These are phyloP conservation scores for Brettanomyces anomalus DNA, from an alignment of 805 yeast species.

Conservation along the genomic window DNA sequence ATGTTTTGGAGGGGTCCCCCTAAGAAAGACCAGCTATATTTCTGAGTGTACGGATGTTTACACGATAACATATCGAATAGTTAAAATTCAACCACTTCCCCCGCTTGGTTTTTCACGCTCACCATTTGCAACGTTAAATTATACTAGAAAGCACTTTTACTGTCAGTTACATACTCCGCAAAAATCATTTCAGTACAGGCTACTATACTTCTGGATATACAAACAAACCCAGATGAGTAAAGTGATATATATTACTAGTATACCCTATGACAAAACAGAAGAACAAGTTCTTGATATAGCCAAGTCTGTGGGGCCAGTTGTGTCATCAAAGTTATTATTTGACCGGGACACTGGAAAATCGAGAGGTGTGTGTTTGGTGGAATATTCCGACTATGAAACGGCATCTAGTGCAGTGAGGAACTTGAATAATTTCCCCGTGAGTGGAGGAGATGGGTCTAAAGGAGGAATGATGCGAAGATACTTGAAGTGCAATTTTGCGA, in stretches of 20 bases:
- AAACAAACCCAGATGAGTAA: conserved; percentile 13
- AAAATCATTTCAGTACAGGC: too few species aligned
- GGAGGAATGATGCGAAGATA: conserved; percentile 27
- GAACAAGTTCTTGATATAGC: conserved; percentile 84
- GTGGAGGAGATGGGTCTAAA: conserved; percentile 1
- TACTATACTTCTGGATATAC: too few species aligned
- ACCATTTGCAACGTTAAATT: too few species aligned
- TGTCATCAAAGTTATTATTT: conserved; percentile 63
- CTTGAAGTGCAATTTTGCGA: conserved; percentile 67
- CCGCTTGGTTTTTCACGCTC: too few species aligned
- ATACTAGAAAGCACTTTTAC: too few species aligned
- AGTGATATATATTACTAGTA: conserved; percentile 71
- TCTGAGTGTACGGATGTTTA: too few species aligned
- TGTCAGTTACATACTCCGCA: too few species aligned
- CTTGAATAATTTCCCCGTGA: conserved; percentile 54
- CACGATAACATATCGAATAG: too few species aligned
- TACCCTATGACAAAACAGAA: conserved; percentile 91
- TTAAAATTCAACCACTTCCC: too few species aligned
- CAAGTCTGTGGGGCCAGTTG: conserved; percentile 81
- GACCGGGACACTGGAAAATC: conserved; percentile 87
- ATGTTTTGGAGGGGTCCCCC: too few species aligned
- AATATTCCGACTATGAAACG: conserved; percentile 73
- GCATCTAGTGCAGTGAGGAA: conserved; percentile 89
- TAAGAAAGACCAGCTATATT: too few species aligned
- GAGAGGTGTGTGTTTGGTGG: conserved; percentile 77